phyloP scores from a whole-genome alignment of 257 asterid species.

The Fraxinus excelsior region DNA sequence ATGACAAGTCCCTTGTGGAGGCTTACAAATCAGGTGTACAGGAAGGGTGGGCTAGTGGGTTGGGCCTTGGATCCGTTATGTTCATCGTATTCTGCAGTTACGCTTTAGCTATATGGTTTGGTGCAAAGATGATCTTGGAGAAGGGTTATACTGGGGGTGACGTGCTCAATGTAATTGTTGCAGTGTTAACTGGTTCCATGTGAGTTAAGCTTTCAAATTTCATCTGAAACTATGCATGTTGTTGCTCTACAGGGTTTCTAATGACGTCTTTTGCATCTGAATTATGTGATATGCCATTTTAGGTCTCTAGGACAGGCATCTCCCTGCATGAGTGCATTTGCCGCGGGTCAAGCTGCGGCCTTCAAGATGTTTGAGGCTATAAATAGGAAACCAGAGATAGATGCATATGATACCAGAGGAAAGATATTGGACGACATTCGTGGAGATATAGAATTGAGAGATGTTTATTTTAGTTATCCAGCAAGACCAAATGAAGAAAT shows the following conservation, averaged over 20 bases:
- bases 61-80: conserved; percentile 56
- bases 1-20: conserved; percentile 49
- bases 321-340: conserved; percentile 65
- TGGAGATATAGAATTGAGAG: conserved; percentile 58
- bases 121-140: conserved; percentile 67
- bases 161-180: conserved; percentile 57
- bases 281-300: conserved; percentile 7
- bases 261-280: background rate
- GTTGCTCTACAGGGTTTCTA: background rate
- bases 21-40: conserved; percentile 57
- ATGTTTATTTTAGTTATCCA: conserved; percentile 63
- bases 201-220: conserved; percentile 28
- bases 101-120: conserved; percentile 69
- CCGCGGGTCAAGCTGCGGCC: conserved; percentile 74
- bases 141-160: conserved; percentile 69
- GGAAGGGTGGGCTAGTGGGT: conserved; percentile 61
- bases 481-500: conserved; percentile 61
- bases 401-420: conserved; percentile 54
- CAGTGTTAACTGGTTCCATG: conserved; percentile 68
- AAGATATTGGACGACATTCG: conserved; percentile 47
- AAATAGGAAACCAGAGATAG: conserved; percentile 55
- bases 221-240: background rate
- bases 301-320: conserved; percentile 81
- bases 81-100: conserved; percentile 59
- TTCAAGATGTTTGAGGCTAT: conserved; percentile 73